A percentile compares a stretch with the other conserved stretches of the same genome.
Conservation (phyloP, 345 rosid genomes). For the Melaleuca quinquenervia region DNA sequence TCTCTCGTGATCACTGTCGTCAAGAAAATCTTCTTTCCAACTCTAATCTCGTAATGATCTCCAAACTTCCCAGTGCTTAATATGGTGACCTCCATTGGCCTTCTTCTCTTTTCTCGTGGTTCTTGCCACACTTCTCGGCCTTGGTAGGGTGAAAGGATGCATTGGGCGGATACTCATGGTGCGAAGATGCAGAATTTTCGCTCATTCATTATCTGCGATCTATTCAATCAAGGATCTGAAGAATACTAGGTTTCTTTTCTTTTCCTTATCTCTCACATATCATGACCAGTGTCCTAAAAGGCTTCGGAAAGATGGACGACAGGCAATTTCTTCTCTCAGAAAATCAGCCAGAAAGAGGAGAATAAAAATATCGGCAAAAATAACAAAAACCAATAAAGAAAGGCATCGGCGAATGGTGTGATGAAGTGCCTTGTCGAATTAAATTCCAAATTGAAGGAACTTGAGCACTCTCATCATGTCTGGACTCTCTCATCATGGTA, state of each 20-base stretch:
- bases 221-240: background rate
- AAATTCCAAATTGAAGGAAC: background rate
- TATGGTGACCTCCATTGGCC: background rate
- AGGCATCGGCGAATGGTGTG: background rate
- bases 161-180: background rate
- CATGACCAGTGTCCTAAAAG: background rate
- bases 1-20: background rate
- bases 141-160: background rate
- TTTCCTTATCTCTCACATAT: background rate
- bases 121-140: background rate
- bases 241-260: background rate
- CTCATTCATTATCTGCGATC: background rate
- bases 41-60: background rate
- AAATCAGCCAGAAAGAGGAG: background rate
- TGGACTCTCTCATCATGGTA: background rate
- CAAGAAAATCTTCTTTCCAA: background rate
- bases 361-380: too few relatives aligned
- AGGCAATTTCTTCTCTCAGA: background rate
- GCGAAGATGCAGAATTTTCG: background rate
- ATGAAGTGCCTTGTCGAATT: background rate
- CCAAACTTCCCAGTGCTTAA: background rate
- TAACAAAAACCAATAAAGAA: background rate
- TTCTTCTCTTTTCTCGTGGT: background rate
- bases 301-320: background rate
- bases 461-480: background rate